Base-by-base conservation (phyloP, 164 flowering plant species). In the Taxillus chinensis region DNA sequence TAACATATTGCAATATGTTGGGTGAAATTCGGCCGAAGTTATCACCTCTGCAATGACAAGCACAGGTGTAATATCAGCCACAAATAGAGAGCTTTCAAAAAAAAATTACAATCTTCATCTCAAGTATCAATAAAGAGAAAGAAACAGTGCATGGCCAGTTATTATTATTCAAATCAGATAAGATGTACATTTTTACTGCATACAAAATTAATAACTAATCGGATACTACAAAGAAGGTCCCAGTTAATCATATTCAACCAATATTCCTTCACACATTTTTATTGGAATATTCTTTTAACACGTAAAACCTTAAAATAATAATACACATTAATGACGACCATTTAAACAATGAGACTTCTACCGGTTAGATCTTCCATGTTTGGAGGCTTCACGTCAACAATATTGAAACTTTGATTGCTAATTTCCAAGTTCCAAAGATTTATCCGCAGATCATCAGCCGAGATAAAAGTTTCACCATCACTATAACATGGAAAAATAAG, bases 291-390 rank as follows among this genome's bases (percentile, higher is more conserved):
- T 27, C 27, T 27, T 27, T 27, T 27, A 27, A 27, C 27, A 27
- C 27, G 46, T 43, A 5, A 43, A 43, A 2, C 8, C 8, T 43
- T 43, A 43, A 43, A 43, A 43, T 5, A 43, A 5, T 5, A 43
- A 43, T 43, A 43, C 10, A 48, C 13, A 48, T 48, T 7, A 14
- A 11, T 8, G 13, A 3, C 0, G 2, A 11, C 10, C 4, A 8
- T 48, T 11, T 8, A 14, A 48, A 48, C 12, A 4, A 7, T 7
- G 51, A 48, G 51, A 48, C 4, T 48, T 48, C 51, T 74, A 88
- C 97, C 97, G 16, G 79, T 85, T 59, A 90, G 91, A 70, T 90
- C 90, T 63, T 86, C 97, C 88, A 90, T 86, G 74, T 81, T 80
- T 64, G 79, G 56, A 57, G 97, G 96, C 77, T 86, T 85, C 83